Evolutionary conservation across 73 alveolate species (phyloP), one percentile per base, ranked within the genome.

Genomic region (Paramecium tetraurelia): DNA sequence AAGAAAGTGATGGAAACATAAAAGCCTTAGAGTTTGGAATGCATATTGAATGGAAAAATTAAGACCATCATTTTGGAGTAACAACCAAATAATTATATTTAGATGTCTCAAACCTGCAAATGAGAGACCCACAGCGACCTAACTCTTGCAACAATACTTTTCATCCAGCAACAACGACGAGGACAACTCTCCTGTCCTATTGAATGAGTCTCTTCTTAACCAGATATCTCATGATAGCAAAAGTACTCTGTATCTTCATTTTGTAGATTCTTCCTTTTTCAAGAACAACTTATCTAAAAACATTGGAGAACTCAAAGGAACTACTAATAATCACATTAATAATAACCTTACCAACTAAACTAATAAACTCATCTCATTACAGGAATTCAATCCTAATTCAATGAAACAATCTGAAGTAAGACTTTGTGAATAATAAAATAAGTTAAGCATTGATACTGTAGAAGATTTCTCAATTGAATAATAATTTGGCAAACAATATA

Each of bases 1-100:
- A 95, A 96, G 80, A 98, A 96, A 94, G 99, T 98, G 9, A 93
- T 86, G 59, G 90, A 86, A 86, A 16, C 59, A 5, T 1, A 59
- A 59, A 86, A 86, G 21, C 93, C 93, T 18, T 43, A 86, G 40
- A 86, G 93, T 59, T 14, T 86, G 8, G 63, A 86, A 20, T 77
- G 59, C 2, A 38, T 86, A 2, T 14, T 41, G 38, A 86, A 86
- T 22, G 93, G 63, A 33, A 40, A 38, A 40, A 63, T 86, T 33
- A 86, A 86, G 41, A 18, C 53, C 18, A 63, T 86, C 21, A 86
- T 86, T 58, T 86, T 86, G 71, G 85, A 86, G 86, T 86, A 77
- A 22, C 2, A 22, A 11, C 1, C 44, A 9, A 5, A 29, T 68
- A 1, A 33, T 29, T 38, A 38, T 5, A 31, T 16, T n/a, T 75